phyloP scores from a whole-genome alignment of 1,284 basidiomycete species.

The Xerocomus tenax region DNA sequence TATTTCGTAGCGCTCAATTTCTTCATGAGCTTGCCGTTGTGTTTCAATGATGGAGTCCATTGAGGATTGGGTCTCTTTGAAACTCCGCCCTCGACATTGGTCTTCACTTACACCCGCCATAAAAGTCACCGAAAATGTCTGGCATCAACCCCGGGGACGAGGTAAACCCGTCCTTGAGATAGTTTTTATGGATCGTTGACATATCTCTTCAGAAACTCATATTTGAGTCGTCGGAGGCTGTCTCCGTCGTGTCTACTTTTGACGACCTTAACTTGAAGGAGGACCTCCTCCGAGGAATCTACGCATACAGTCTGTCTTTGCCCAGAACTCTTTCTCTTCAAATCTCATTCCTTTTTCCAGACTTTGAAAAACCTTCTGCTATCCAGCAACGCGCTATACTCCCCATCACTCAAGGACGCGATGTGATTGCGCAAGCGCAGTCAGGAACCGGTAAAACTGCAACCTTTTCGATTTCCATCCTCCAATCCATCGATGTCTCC shows the following conservation, averaged over 20 bases:
- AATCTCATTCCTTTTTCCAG: constrained; percentile 35
- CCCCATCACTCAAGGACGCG: constrained; percentile 89
- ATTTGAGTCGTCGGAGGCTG: constrained; percentile 95
- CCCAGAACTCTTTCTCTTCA: not conserved
- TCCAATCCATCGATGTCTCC: constrained; percentile 93
- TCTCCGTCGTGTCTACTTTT: constrained; percentile 79
- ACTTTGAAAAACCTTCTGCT: constrained; percentile 98
- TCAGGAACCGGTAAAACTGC: constrained; percentile 99
- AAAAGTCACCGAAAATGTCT: constrained; percentile 51
- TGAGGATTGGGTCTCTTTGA: constrained; percentile 29
- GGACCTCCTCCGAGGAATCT: constrained; percentile 92
- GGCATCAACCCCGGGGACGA: constrained; percentile 72
- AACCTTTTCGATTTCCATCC: constrained; percentile 90
- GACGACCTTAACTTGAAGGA: constrained; percentile 93
- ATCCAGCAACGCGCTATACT: constrained; percentile 98
- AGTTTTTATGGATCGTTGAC: constrained; percentile 6
- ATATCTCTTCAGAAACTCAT: constrained; percentile 66
- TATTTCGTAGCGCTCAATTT: constrained; percentile 82
- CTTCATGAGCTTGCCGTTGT: constrained; percentile 90
- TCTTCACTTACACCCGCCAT: constrained; percentile 24
- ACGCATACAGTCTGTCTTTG: constrained; percentile 84
- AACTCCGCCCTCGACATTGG: constrained; percentile 44
- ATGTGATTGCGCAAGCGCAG: constrained; percentile 98
- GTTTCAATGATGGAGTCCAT: constrained; percentile 93
- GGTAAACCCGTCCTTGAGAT: constrained; percentile 31